Evolutionary conservation across 768 basidiomycete genomes (phyloP).

Genomic region (Russula sp.): DNA sequence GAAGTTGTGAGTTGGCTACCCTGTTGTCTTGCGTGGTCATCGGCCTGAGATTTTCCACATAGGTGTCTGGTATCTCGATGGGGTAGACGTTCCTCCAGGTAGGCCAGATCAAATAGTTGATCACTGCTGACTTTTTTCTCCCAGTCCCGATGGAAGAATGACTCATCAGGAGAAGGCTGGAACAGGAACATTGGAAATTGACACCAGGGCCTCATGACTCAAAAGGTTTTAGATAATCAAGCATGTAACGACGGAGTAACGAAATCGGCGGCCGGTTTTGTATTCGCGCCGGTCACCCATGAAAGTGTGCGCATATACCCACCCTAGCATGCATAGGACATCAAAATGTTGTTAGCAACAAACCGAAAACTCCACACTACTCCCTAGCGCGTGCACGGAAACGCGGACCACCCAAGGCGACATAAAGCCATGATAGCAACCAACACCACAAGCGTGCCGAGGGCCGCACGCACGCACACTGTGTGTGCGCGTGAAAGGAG

Average conservation of each 20-base stretch:
- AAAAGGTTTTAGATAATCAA: neutral
- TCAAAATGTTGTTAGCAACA: neutral
- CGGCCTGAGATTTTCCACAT: neutral
- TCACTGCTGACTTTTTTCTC: neutral
- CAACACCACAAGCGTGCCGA: neutral
- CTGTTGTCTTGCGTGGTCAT: neutral
- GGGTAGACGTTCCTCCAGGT: constrained; percentile 43
- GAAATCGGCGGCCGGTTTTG: too few relatives aligned
- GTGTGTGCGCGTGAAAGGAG: neutral
- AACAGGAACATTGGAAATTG: neutral
- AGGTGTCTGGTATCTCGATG: constrained; percentile 45
- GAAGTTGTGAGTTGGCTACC: constrained; percentile 1
- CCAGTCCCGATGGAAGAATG: neutral
- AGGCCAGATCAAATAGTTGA: neutral
- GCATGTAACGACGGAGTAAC: neutral
- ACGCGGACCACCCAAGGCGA: neutral
- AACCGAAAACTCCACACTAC: neutral
- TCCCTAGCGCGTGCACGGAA: neutral
- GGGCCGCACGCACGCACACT: neutral
- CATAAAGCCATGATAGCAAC: neutral
- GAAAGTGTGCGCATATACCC: too few relatives aligned
- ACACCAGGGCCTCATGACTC: too few relatives aligned
- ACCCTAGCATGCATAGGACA: neutral
- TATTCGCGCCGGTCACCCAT: too few relatives aligned
- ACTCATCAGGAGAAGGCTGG: neutral